Evolutionary conservation across 208 protist genomes (phyloP).

Genomic region (Trypanosomatidae sp.): DNA sequence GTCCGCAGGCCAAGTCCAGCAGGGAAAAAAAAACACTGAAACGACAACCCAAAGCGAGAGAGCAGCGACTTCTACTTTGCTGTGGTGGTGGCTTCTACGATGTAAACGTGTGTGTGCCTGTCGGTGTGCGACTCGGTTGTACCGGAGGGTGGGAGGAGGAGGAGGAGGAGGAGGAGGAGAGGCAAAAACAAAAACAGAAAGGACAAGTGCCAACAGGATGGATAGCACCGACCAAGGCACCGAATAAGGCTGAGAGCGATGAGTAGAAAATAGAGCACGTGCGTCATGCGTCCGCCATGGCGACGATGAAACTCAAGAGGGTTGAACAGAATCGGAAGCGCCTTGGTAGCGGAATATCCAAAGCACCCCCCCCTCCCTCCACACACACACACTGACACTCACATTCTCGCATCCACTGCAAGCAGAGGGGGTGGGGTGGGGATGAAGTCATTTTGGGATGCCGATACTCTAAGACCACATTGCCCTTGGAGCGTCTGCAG

Average conservation of each 20-base stretch:
- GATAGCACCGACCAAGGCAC: not conserved
- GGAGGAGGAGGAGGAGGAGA: not conserved
- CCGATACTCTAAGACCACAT: not conserved
- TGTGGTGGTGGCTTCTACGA: not conserved
- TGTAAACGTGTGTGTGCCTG: not conserved
- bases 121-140: not conserved
- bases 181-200: not conserved
- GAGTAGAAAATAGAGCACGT: not conserved
- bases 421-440: not conserved
- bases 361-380: too few relatives aligned
- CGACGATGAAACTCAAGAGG: too few relatives aligned
- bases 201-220: not conserved
- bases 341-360: too few relatives aligned
- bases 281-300: too few relatives aligned
- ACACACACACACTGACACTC: too few relatives aligned
- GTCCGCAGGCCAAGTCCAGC: too few relatives aligned
- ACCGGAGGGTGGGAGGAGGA: not conserved
- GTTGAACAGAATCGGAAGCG: too few relatives aligned
- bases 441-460: not conserved
- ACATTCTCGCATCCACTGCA: too few relatives aligned
- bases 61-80: not conserved
- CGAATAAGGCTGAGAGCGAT: not conserved
- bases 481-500: not conserved
- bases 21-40: not conserved
- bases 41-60: slow-evolving; percentile 6